Conservation (phyloP, 2,329 filamentous ascomycete species). For the Penicillium sp. region DNA sequence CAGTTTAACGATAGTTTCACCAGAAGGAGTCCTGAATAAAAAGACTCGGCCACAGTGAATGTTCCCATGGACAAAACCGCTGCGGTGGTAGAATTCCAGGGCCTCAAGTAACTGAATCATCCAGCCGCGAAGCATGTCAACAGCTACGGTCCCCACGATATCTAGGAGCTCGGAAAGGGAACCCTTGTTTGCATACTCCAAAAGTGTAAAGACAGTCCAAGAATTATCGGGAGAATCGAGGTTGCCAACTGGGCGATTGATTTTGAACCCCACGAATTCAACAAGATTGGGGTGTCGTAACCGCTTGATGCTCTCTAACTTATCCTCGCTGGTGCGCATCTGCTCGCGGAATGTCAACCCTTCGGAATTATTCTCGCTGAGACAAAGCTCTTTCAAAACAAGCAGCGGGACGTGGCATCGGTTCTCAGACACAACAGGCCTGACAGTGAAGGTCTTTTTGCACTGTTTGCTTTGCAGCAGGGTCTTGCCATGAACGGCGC, state of each 20-base stretch:
- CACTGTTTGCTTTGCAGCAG: constrained; percentile 65
- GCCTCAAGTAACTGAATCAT: constrained; percentile 90
- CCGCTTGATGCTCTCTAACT: constrained; percentile 72
- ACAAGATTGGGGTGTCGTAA: constrained; percentile 75
- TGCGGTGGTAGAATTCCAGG: constrained; percentile 80
- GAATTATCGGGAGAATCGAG: constrained; percentile 42
- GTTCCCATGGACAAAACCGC: constrained; percentile 78
- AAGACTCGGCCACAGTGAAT: constrained; percentile 80
- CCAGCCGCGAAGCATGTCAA: constrained; percentile 79
- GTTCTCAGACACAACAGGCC: constrained; percentile 61
- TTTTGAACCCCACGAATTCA: constrained; percentile 78
- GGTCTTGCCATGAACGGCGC: constrained; percentile 67
- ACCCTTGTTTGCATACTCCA: constrained; percentile 76
- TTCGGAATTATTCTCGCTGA: constrained; percentile 60
- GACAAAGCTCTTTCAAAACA: constrained; percentile 68
- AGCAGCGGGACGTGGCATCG: constrained; percentile 61
- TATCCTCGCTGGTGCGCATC: constrained; percentile 72
- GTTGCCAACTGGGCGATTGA: constrained; percentile 54
- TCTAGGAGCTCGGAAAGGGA: constrained; percentile 80
- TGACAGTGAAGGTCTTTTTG: constrained; percentile 66
- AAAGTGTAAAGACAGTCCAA: constrained; percentile 75
- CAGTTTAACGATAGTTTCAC: constrained; percentile 65
- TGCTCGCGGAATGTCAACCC: constrained; percentile 68
- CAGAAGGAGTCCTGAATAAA: constrained; percentile 67
- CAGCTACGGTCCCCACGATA: constrained; percentile 70